Base-by-base conservation (phyloP, 768 basidiomycete genomes). In the Clitopilus passeckerianus region DNA sequence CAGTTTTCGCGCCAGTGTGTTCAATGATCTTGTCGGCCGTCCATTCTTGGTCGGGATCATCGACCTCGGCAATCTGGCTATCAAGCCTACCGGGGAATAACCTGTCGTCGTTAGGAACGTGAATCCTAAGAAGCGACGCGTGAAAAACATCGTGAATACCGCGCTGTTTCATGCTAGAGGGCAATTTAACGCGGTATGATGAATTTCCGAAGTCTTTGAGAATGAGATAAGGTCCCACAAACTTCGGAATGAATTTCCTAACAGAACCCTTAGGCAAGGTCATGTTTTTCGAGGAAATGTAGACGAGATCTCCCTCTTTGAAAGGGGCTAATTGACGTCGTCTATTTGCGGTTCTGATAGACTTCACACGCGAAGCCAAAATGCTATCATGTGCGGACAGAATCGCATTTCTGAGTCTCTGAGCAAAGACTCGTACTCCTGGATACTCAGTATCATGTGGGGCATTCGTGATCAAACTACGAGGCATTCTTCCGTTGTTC, bases 111-210 rank as follows among this genome's bases (percentile, higher is more conserved):
- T 75, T 76, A 0, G 71, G 70, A 2, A 63, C 53, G 50, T 77
- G 74, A 16, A 69, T 64, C 0, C 70, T 58, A 0, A 78, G 60
- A 1, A 74, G 55, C 0, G 66, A 71, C 0, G 70, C 62, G 43
- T 78, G 77, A 41, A 78, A 77, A 0, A 63, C 61, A 0, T 65
- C 60, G 59, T 76, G 70, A 0, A 77, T 63, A 0, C 70, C 64
- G 1, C 64, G 18, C 7, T 63, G 35, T 8, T 60, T 64, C 34
- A 78, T n/a, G n/a, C n/a, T 24, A 0, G 66, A 63, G 0, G 74
- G 71, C 23, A 77, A 50, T 3, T 74, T 69, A 0, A 75, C 2
- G 0, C 44, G n/a, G 44, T 61, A 75, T 0, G 64, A 62, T 0
- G 62, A 65, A 12, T 70, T 65, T 0, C 53, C 53, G 6, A 63